These are phyloP conservation scores for Nigrospora oryzae DNA, from an alignment of 2,329 filamentous ascomycete genomes.

Conservation along the genomic window DNA sequence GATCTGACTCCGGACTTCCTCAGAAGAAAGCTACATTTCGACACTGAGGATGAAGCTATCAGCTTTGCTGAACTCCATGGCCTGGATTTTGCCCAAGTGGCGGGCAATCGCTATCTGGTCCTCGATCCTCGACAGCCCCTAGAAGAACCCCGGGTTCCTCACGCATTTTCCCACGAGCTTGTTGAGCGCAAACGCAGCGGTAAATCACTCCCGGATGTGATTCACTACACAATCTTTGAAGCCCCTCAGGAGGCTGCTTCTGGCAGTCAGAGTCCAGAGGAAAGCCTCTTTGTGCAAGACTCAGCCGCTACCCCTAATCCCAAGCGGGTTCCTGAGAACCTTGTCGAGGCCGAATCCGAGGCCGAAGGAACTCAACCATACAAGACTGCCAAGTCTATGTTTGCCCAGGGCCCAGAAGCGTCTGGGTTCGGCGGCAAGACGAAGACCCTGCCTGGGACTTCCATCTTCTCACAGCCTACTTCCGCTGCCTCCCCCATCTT, in stretches of 20 bases:
- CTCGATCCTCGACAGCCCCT: slow-evolving; percentile 34
- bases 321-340: not conserved
- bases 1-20: slow-evolving; percentile 50
- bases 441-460: too few relatives aligned
- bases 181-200: slow-evolving; percentile 53
- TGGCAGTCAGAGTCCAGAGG: slow-evolving; percentile 1
- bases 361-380: too few relatives aligned
- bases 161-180: slow-evolving; percentile 45
- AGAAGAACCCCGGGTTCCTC: slow-evolving; percentile 40
- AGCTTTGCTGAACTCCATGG: slow-evolving; percentile 53
- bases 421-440: too few relatives aligned
- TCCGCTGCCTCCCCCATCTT: not conserved
- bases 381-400: too few relatives aligned
- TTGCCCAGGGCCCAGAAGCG: too few relatives aligned
- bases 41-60: slow-evolving; percentile 57
- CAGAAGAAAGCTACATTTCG: slow-evolving; percentile 55
- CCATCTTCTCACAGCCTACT: not conserved
- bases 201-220: slow-evolving; percentile 42
- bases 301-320: not conserved
- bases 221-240: slow-evolving; percentile 45
- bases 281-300: slow-evolving; percentile 19
- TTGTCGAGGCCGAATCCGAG: too few relatives aligned
- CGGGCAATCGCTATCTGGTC: slow-evolving; percentile 30
- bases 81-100: slow-evolving; percentile 38
- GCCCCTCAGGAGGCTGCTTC: slow-evolving; percentile 2